Evolutionary conservation across 805 yeast genomes (phyloP).

Genomic region (Candida gorgasii): DNA sequence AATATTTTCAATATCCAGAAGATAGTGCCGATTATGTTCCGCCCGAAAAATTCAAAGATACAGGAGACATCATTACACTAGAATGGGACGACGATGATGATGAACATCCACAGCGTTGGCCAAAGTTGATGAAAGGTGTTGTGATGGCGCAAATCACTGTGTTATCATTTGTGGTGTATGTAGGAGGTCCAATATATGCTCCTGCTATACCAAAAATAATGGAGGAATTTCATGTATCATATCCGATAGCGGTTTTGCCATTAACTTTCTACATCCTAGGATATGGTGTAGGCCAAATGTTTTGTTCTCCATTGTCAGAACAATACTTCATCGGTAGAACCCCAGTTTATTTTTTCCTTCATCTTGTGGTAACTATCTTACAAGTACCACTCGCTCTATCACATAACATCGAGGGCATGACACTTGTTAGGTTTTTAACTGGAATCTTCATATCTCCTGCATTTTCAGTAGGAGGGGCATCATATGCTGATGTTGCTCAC

Average conservation of each 20-base stretch:
- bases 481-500: constrained; percentile 48
- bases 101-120: constrained; percentile 60
- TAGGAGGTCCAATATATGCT: constrained; percentile 57
- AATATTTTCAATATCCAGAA: constrained; percentile 24
- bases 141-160: constrained; percentile 28
- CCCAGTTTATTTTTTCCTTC: constrained; percentile 46
- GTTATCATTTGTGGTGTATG: constrained; percentile 42
- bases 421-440: constrained; percentile 50
- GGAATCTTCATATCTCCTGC: constrained; percentile 60
- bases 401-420: constrained; percentile 50
- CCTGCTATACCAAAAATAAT: constrained; percentile 50
- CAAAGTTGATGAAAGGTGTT: constrained; percentile 35
- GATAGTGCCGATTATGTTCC: constrained; percentile 27
- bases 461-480: constrained; percentile 58
- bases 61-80: constrained; percentile 10
- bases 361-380: constrained; percentile 48
- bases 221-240: constrained; percentile 46
- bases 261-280: constrained; percentile 58
- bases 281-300: constrained; percentile 61
- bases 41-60: constrained; percentile 26
- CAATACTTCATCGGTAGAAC: constrained; percentile 55
- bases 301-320: constrained; percentile 61
- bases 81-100: constrained; percentile 51
- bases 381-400: constrained; percentile 60
- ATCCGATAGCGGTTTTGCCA: constrained; percentile 49